A percentile compares a stretch with the other conserved stretches of the same genome.
Conservation (phyloP, 106 monocot species). For the Phalaenopsis aphrodite region DNA sequence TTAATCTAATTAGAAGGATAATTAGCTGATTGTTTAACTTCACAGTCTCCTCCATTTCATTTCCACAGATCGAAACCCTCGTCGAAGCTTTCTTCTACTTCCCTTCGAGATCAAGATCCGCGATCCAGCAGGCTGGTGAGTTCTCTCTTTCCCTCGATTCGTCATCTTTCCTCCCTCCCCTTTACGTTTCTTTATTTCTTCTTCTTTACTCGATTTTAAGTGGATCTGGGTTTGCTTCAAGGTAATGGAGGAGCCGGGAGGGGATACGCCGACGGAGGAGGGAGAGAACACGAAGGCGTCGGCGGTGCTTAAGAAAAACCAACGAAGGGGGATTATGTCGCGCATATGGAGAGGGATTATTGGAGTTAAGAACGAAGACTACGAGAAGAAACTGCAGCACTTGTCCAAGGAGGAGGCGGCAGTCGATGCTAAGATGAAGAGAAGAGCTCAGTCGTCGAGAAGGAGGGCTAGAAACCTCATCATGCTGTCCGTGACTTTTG, state of each 20-base stretch:
- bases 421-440: constrained; percentile 56
- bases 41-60: background rate
- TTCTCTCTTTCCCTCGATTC: background rate
- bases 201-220: constrained; percentile 3
- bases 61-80: background rate
- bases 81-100: background rate
- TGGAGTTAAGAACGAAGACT: constrained; percentile 39
- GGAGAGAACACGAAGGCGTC: background rate
- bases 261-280: constrained; percentile 8
- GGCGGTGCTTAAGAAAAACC: constrained; percentile 10
- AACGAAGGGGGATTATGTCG: constrained; percentile 38
- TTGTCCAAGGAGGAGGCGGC: constrained; percentile 83
- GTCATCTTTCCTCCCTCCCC: background rate
- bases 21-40: too few relatives aligned
- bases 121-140: background rate
- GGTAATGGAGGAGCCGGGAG: constrained; percentile 3
- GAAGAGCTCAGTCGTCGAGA: constrained; percentile 48
- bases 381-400: constrained; percentile 74
- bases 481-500: constrained; percentile 32
- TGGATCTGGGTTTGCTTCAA: background rate
- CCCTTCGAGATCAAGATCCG: background rate
- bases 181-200: background rate
- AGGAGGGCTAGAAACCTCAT: constrained; percentile 54
- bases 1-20: too few relatives aligned
- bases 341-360: constrained; percentile 64